A percentile compares a stretch with the other conserved stretches of the same genome.
These are phyloP conservation scores for Anthracocystis setariae DNA, from an alignment of 1,284 basidiomycete genomes.

Conservation along the genomic window DNA sequence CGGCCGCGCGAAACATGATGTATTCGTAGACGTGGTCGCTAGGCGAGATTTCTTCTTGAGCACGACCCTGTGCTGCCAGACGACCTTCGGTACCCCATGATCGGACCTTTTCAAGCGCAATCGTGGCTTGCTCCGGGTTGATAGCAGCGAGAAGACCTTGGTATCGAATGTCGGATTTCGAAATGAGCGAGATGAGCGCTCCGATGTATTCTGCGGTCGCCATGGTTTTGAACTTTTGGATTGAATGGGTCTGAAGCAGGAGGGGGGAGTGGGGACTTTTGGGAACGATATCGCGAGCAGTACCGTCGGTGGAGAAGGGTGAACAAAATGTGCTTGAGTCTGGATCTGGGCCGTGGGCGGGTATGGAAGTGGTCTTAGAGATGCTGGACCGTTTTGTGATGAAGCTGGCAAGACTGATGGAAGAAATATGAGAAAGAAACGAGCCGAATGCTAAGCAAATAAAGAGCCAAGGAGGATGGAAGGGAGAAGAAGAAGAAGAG, in stretches of 20 bases:
- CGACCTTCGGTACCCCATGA: constrained; percentile 88
- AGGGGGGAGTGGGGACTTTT: not conserved
- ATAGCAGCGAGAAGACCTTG: constrained; percentile 85
- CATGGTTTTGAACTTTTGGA: constrained; percentile 19
- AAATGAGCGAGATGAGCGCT: constrained; percentile 79
- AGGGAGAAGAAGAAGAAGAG: not conserved
- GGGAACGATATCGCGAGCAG: not conserved
- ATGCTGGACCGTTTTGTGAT: not conserved
- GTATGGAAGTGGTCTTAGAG: not conserved
- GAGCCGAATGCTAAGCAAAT: not conserved
- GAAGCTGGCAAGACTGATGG: not conserved
- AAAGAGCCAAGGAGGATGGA: not conserved
- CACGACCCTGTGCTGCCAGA: constrained; percentile 71
- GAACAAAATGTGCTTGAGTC: not conserved
- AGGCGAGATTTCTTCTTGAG: constrained; percentile 68
- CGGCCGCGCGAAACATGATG: constrained; percentile 70
- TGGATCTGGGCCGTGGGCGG: not conserved
- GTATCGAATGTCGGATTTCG: constrained; percentile 89
- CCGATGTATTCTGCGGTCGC: constrained; percentile 65
- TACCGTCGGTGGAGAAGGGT: not conserved
- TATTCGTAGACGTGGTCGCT: constrained; percentile 71
- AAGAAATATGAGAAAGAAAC: not conserved
- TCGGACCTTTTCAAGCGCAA: constrained; percentile 85
- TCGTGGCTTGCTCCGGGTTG: constrained; percentile 82
- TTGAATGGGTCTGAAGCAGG: too few relatives aligned